Conservation (phyloP, 805 yeast species). For the Metschnikowia lachancei region DNA sequence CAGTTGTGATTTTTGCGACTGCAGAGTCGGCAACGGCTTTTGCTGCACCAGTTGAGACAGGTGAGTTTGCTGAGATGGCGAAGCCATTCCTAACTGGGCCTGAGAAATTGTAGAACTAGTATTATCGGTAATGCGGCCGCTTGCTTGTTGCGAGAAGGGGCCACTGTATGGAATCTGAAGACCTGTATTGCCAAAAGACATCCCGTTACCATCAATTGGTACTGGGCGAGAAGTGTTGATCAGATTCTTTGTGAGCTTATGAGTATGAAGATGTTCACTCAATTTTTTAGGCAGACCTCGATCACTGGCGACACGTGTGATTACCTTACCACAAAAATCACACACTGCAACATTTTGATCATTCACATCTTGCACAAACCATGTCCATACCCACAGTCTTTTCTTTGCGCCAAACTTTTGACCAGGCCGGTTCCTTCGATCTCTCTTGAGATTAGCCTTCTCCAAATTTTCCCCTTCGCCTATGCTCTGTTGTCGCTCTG, state of each 20-base stretch:
- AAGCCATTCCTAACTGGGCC: conserved; percentile 1
- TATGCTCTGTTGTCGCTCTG: conserved; percentile 4
- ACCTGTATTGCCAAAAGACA: conserved; percentile 33
- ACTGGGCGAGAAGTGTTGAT: conserved; percentile 40
- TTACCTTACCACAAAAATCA: conserved; percentile 50
- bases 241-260: conserved; percentile 43
- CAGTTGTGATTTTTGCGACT: conserved; percentile 3
- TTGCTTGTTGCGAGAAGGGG: conserved; percentile 8
- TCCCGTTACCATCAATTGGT: conserved; percentile 39
- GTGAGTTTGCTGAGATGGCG: conserved; percentile 7
- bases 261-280: conserved; percentile 55
- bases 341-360: conserved; percentile 54
- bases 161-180: conserved; percentile 20
- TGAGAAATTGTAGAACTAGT: neutral
- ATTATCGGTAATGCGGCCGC: neutral
- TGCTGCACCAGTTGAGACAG: conserved; percentile 6
- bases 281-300: conserved; percentile 60
- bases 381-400: conserved; percentile 62
- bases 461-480: neutral
- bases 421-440: conserved; percentile 48
- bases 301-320: conserved; percentile 48
- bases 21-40: conserved; percentile 2
- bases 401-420: conserved; percentile 60
- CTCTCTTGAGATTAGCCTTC: conserved; percentile 20
- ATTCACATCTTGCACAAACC: conserved; percentile 52